A percentile compares a stretch with the other conserved stretches of the same genome.
Conservation (phyloP, 2,329 filamentous ascomycete species). For the Neonectria faginata region DNA sequence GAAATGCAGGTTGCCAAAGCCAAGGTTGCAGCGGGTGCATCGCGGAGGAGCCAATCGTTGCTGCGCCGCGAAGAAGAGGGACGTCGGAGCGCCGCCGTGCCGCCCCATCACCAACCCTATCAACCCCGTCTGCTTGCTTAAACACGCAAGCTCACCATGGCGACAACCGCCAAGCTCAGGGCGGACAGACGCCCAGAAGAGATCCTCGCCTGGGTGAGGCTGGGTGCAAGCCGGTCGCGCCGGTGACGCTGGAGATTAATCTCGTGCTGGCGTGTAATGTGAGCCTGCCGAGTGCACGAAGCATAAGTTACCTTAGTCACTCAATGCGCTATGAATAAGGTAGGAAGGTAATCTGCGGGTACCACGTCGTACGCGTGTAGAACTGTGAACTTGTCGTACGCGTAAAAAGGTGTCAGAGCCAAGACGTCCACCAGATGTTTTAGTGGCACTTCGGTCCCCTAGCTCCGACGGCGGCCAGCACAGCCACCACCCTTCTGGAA, state of each 20-base stretch:
- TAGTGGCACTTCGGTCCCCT: slow-evolving; percentile 10
- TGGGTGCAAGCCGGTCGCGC: slow-evolving; percentile 20
- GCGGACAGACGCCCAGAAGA: slow-evolving; percentile 7
- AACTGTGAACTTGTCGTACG: neutral
- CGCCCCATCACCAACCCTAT: slow-evolving; percentile 19
- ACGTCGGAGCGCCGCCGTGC: slow-evolving; percentile 11
- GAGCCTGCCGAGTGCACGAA: slow-evolving; percentile 10
- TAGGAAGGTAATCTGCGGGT: neutral
- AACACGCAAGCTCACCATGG: slow-evolving; percentile 20
- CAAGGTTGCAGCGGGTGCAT: slow-evolving; percentile 35
- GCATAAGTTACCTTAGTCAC: neutral
- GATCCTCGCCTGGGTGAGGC: slow-evolving; percentile 14
- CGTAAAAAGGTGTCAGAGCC: slow-evolving; percentile 13
- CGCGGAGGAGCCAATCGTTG: slow-evolving; percentile 22
- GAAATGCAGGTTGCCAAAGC: slow-evolving; percentile 38
- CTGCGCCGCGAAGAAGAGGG: neutral
- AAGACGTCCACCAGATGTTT: slow-evolving; percentile 10
- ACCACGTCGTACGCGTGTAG: slow-evolving; percentile 3
- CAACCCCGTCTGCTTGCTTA: slow-evolving; percentile 18
- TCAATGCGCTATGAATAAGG: slow-evolving; percentile 9
- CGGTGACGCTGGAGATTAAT: slow-evolving; percentile 19
- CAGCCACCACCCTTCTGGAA: slow-evolving; percentile 19
- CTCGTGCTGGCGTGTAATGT: slow-evolving; percentile 8
- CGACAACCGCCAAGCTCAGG: slow-evolving; percentile 16
- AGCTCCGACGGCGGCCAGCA: slow-evolving; percentile 7